Base-by-base conservation (phyloP, 441 rosid genomes). In the Euphorbia celastroides region DNA sequence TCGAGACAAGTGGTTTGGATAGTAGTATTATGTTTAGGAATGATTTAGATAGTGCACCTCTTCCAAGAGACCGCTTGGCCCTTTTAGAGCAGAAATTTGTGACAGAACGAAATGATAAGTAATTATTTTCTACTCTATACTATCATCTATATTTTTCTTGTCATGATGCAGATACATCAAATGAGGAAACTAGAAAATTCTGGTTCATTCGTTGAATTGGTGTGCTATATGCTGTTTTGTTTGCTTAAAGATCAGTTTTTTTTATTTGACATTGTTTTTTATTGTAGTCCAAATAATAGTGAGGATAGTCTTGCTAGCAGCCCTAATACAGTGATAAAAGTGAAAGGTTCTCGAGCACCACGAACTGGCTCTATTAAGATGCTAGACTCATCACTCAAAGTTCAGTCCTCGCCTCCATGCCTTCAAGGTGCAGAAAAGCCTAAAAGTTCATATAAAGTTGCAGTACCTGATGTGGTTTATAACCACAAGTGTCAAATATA, bases 311-410 rank as follows among this genome's bases (percentile, higher is more conserved):
- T 78, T 68, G 75, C 83, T 42, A 83, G 75, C 76, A 72, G 78
- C 77, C 82, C 90, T 34, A 79, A 70, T 81, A 77, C 84, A 66
- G 65, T 68, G 61, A 72, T 82, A 50, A 95, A 90, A 81, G 86
- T 81, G 70, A 94, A 90, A 70, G 76, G 76, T 64, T 86, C 94
- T 54, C 81, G 93, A 74, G 87, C 82, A 50, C 83, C 95, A 31
- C 80, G 98, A 73, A 86, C 88, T 74, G 79, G 91, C 66, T 78
- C 89, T 62, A 61, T 83, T 50, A 80, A 81, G 88, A 82, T 78
- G 74, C 81, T 84, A 67, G 90, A 84, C 72, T 81, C 94, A 36
- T 89, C 91, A 32, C 79, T 80, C 62, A 90, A 80, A 79, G 78
- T 70, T 74, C 84, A 82, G 32, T 62, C 82, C 63, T 66, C 85